These are phyloP conservation scores for Schwanniomyces sp. DNA, from an alignment of 805 yeast species.

Conservation along the genomic window DNA sequence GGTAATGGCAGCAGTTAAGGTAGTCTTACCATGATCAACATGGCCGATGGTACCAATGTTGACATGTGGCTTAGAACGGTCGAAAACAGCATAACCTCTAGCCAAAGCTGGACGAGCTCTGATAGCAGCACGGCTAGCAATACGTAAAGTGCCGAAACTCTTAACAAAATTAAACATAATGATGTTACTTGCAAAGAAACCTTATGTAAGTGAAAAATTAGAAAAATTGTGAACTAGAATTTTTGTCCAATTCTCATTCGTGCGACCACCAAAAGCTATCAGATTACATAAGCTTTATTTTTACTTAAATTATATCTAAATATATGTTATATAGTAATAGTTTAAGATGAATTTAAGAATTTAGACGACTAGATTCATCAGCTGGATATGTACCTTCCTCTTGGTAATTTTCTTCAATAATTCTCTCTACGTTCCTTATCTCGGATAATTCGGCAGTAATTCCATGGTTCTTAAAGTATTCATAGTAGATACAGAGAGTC, in stretches of 20 bases:
- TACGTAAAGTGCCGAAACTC: constrained; percentile 28
- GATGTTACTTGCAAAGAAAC: neutral
- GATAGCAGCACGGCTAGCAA: constrained; percentile 19
- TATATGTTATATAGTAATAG: neutral
- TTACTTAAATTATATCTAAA: neutral
- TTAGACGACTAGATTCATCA: neutral
- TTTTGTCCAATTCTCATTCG: neutral
- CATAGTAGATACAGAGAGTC: constrained; percentile 57
- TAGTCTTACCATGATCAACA: constrained; percentile 98
- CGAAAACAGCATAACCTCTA: constrained; percentile 68
- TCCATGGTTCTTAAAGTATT: constrained; percentile 24
- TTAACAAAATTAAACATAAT: constrained; percentile 23
- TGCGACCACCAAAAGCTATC: neutral
- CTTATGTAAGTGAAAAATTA: neutral
- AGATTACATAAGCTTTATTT: neutral
- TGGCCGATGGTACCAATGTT: constrained; percentile 98
- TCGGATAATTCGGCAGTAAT: constrained; percentile 24
- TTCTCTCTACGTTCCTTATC: constrained; percentile 27
- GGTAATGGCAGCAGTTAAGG: constrained; percentile 98
- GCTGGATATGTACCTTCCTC: constrained; percentile 3
- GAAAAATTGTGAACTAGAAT: neutral
- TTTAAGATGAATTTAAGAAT: neutral
- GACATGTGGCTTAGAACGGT: constrained; percentile 94
- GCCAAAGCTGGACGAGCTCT: constrained; percentile 27
- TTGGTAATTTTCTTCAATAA: constrained; percentile 25